phyloP scores from a whole-genome alignment of 352 stramenopile genomes.

The Phytophthora cactorum region DNA sequence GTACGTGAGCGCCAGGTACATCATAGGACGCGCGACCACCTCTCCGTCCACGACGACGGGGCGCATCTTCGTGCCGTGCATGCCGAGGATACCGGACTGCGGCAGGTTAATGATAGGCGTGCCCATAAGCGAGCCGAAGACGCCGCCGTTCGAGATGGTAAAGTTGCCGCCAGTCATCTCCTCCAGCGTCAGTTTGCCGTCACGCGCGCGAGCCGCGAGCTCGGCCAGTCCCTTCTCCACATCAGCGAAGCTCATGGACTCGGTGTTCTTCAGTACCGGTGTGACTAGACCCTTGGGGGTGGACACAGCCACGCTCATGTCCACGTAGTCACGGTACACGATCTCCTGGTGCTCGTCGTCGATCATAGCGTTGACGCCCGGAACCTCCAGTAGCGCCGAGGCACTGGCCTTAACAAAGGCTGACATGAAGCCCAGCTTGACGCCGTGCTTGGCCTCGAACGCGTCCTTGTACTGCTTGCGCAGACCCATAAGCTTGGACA shows the following conservation, averaged over 20 bases:
- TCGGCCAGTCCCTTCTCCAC: constrained; percentile 97
- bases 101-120: constrained; percentile 99
- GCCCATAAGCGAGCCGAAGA: constrained; percentile 94
- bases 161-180: constrained; percentile 85
- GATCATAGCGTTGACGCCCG: constrained; percentile 98
- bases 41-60: constrained; percentile 95
- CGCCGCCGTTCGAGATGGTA: constrained; percentile 98
- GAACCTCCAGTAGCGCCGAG: constrained; percentile 92
- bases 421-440: constrained; percentile 99
- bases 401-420: constrained; percentile 98
- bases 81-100: constrained; percentile 98
- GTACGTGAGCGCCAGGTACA: constrained; percentile 99
- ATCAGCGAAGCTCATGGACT: constrained; percentile 98
- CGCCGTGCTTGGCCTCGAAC: constrained; percentile 98
- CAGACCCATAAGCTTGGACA: constrained; percentile 96
- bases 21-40: constrained; percentile 98
- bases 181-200: constrained; percentile 79
- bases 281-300: constrained; percentile 97
- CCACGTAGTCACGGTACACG: constrained; percentile 98
- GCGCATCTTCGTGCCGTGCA: constrained; percentile 99
- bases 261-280: constrained; percentile 97
- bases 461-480: constrained; percentile 95
- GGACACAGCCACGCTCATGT: constrained; percentile 98
- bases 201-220: constrained; percentile 85
- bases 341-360: constrained; percentile 98